Evolutionary conservation across 352 stramenopile genomes (phyloP).

Genomic region (Phytopythium boreale): DNA sequence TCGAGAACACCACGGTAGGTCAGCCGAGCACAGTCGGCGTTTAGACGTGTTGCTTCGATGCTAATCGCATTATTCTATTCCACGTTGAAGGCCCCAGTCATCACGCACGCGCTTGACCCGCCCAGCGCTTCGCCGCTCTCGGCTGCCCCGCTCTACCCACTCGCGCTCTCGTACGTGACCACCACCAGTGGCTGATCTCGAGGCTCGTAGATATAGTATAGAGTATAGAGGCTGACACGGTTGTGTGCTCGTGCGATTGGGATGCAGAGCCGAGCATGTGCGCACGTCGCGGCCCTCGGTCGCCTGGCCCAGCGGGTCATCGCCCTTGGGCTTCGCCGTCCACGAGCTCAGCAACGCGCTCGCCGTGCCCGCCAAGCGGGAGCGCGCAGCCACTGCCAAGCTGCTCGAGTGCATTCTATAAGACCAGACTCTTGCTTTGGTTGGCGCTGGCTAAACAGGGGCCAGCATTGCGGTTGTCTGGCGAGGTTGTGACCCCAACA

Average conservation of each 20-base stretch:
- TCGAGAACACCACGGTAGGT: constrained; percentile 38
- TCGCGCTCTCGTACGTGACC: constrained; percentile 39
- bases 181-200: background rate
- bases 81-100: constrained; percentile 19
- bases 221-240: background rate
- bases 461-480: background rate
- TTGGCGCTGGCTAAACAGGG: background rate
- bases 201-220: background rate
- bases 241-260: background rate
- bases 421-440: background rate
- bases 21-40: background rate
- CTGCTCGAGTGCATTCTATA: constrained; percentile 28
- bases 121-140: constrained; percentile 14
- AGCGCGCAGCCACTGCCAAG: constrained; percentile 19
- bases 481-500: background rate
- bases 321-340: constrained; percentile 23
- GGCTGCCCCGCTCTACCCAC: constrained; percentile 29
- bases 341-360: constrained; percentile 23
- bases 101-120: constrained; percentile 27
- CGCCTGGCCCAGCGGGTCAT: constrained; percentile 22
- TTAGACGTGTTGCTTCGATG: background rate
- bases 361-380: constrained; percentile 11
- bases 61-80: background rate
- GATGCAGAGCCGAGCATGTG: constrained; percentile 41
- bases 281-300: constrained; percentile 46